These are phyloP conservation scores for Coprinopsis sp. DNA, from an alignment of 768 basidiomycete genomes.

Conservation along the genomic window DNA sequence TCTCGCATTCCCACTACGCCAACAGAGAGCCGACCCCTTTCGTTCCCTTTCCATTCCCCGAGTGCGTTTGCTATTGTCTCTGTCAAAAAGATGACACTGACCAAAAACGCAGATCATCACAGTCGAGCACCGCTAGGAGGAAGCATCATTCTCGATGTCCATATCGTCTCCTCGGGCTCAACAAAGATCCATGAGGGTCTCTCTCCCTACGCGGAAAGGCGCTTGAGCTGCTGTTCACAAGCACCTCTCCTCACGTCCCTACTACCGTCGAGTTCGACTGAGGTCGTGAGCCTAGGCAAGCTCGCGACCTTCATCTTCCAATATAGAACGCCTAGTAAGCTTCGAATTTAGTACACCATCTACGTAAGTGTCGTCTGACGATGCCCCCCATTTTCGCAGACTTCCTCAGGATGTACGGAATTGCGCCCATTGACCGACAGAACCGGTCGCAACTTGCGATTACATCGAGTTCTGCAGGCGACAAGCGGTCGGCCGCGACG, in stretches of 20 bases:
- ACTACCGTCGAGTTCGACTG: slow-evolving; percentile 27
- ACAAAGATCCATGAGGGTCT: slow-evolving; percentile 26
- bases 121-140: slow-evolving; percentile 25
- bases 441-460: slow-evolving; percentile 4
- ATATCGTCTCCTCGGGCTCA: slow-evolving; percentile 26
- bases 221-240: slow-evolving; percentile 15
- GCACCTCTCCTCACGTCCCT: slow-evolving; percentile 24
- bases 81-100: slow-evolving; percentile 14
- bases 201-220: slow-evolving; percentile 22
- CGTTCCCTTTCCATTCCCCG: slow-evolving; percentile 16
- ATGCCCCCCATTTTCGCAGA: slow-evolving; percentile 10
- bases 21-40: slow-evolving; percentile 23
- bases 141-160: slow-evolving; percentile 26
- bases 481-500: slow-evolving; percentile 18
- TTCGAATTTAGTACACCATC: too few relatives aligned
- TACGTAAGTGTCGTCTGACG: slow-evolving; percentile 1
- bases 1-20: slow-evolving; percentile 27
- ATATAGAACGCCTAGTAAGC: slow-evolving; percentile 25
- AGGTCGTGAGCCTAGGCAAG: slow-evolving; percentile 26
- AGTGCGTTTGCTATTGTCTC: slow-evolving; percentile 9
- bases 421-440: slow-evolving; percentile 11
- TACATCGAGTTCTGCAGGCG: slow-evolving; percentile 16
- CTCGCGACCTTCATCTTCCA: slow-evolving; percentile 29
- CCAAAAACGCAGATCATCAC: slow-evolving; percentile 10
- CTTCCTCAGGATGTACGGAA: slow-evolving; percentile 19